A percentile compares a stretch with the other conserved stretches of the same genome.
Evolutionary conservation across 768 basidiomycete genomes (phyloP).

Genomic region (Hirschioporus abietinus): DNA sequence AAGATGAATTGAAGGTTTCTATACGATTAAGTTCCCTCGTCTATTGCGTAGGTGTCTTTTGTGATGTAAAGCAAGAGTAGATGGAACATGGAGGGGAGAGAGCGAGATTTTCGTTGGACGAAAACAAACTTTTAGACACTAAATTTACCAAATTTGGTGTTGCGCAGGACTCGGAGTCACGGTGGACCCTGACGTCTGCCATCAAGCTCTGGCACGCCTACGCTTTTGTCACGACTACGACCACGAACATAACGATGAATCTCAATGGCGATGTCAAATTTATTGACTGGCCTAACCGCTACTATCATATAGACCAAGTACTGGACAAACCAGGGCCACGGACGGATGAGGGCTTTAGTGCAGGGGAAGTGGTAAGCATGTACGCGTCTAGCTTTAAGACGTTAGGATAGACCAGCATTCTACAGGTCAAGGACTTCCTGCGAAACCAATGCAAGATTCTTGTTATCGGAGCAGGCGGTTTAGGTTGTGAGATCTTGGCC

Average conservation of each 20-base stretch:
- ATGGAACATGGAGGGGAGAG: background rate
- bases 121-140: background rate
- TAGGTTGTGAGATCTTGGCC: constrained; percentile 96
- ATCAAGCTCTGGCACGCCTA: background rate
- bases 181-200: background rate
- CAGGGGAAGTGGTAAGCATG: constrained; percentile 69
- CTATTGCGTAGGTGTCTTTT: background rate
- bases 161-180: background rate
- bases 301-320: constrained; percentile 81
- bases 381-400: constrained; percentile 5
- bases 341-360: constrained; percentile 76
- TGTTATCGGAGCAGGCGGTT: constrained; percentile 95
- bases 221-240: background rate
- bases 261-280: constrained; percentile 32
- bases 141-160: background rate
- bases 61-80: background rate
- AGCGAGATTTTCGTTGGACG: background rate
- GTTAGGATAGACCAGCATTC: constrained; percentile 9
- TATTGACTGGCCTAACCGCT: constrained; percentile 56
- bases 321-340: constrained; percentile 84
- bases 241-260: constrained; percentile 6
- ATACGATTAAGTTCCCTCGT: background rate
- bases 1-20: background rate
- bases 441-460: constrained; percentile 84
- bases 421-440: constrained; percentile 83